Conservation (phyloP, 2,329 filamentous ascomycete species). For the Triangularia verruculosa region DNA sequence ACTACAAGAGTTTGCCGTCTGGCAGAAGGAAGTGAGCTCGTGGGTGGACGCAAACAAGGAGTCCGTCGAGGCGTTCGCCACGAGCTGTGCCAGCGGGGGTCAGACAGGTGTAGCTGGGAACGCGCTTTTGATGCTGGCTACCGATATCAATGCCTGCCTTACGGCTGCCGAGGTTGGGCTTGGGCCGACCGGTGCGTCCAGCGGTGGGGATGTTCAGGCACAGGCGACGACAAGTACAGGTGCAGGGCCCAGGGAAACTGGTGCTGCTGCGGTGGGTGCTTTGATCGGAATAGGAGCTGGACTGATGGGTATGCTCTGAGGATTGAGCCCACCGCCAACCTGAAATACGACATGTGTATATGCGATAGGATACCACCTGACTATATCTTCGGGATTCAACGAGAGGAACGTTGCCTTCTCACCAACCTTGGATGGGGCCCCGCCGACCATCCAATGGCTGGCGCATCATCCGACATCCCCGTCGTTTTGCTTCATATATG, state of each 20-base stretch:
- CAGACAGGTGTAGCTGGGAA: neutral
- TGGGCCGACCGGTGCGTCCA: neutral
- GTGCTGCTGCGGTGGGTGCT: neutral
- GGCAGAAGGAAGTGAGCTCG: neutral
- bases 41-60: neutral
- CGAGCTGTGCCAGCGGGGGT: neutral
- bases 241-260: neutral
- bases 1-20: neutral
- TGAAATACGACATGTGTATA: neutral
- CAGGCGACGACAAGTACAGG: neutral
- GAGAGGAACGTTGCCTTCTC: neutral
- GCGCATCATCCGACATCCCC: neutral
- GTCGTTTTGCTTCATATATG: neutral
- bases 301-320: neutral
- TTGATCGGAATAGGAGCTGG: neutral
- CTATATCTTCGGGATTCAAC: neutral
- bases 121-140: neutral
- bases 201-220: neutral
- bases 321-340: neutral
- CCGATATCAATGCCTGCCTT: neutral
- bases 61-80: neutral
- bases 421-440: neutral
- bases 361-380: neutral
- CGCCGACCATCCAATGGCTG: neutral
- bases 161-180: conserved; percentile 9